phyloP scores from a whole-genome alignment of 495 filamentous ascomycete genomes.

The Aspergillus wentii region DNA sequence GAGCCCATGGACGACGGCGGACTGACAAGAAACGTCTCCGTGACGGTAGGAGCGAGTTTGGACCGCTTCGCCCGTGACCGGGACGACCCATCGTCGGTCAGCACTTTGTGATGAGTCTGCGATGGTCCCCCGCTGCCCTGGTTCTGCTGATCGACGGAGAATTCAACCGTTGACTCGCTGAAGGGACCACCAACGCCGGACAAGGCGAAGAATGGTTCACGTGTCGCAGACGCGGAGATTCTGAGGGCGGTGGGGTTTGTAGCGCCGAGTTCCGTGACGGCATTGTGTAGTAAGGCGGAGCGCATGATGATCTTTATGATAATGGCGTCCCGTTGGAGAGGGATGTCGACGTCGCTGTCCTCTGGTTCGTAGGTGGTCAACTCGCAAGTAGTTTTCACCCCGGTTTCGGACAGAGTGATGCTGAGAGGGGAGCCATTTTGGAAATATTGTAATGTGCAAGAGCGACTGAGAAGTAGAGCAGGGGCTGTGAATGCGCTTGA shows the following conservation, averaged over 20 bases:
- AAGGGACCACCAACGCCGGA: conserved; percentile 65
- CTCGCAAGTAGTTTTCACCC: conserved; percentile 87
- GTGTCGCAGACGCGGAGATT: conserved; percentile 55
- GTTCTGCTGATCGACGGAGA: conserved; percentile 61
- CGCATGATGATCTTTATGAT: conserved; percentile 94
- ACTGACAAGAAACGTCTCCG: conserved; percentile 44
- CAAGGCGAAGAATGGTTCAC: conserved; percentile 68
- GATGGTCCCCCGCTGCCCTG: conserved; percentile 7
- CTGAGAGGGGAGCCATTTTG: conserved; percentile 68
- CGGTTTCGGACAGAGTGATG: conserved; percentile 75
- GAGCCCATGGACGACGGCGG: conserved; percentile 39
- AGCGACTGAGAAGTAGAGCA: conserved; percentile 68
- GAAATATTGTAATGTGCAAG: conserved; percentile 76
- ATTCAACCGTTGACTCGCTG: conserved; percentile 79
- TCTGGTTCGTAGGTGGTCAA: conserved; percentile 82
- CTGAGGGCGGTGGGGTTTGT: conserved; percentile 59
- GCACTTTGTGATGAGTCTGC: conserved; percentile 21
- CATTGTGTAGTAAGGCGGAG: conserved; percentile 74
- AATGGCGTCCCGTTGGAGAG: conserved; percentile 71
- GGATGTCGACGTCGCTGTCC: conserved; percentile 64
- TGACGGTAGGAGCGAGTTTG: conserved; percentile 38
- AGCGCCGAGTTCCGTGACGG: conserved; percentile 76
- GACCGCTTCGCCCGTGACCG: conserved; percentile 41
- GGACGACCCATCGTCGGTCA: conserved; percentile 35
- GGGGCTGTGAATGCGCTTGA: conserved; percentile 71